phyloP scores from a whole-genome alignment of 163 green algal species.

The Scenedesmus sp. region DNA sequence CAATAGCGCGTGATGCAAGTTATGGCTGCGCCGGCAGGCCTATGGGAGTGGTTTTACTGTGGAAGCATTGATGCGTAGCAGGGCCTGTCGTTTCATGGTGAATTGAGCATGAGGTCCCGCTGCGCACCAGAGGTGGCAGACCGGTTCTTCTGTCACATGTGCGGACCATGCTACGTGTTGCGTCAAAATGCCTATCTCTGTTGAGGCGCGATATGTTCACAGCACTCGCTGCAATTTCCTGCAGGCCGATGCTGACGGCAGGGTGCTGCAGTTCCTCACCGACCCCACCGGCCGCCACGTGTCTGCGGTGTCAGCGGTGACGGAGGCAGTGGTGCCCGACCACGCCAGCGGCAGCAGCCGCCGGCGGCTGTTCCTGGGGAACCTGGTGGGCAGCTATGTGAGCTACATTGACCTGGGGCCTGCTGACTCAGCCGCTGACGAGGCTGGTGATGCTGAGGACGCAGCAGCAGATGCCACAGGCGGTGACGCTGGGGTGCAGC shows the following conservation, averaged over 20 bases:
- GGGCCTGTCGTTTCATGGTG: too few relatives aligned
- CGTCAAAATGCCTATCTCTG: too few relatives aligned
- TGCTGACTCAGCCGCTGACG: background rate
- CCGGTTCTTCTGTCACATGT: too few relatives aligned
- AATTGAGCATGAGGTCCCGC: too few relatives aligned
- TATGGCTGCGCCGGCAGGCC: too few relatives aligned
- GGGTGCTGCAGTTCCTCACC: conserved; percentile 22
- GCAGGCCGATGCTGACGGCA: conserved; percentile 27
- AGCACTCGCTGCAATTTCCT: too few relatives aligned
- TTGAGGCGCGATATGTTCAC: too few relatives aligned
- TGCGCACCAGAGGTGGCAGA: too few relatives aligned
- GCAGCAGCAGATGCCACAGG: background rate
- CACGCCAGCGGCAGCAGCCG: background rate
- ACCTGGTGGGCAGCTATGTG: conserved; percentile 46
- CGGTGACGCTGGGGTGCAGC: background rate
- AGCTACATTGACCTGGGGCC: conserved; percentile 32
- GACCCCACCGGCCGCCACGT: conserved; percentile 25
- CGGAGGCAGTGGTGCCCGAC: background rate
- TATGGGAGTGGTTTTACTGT: too few relatives aligned
- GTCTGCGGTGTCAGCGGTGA: conserved; percentile 33
- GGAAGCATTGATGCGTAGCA: too few relatives aligned
- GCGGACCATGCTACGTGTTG: too few relatives aligned
- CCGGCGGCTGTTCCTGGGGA: conserved; percentile 44
- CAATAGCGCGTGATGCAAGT: background rate
- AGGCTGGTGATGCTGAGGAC: background rate